Percentiles rank a stretch among this genome's conserved stretches.
phyloP scores from a whole-genome alignment of 768 basidiomycete genomes.

The Dioszegia hungarica region DNA sequence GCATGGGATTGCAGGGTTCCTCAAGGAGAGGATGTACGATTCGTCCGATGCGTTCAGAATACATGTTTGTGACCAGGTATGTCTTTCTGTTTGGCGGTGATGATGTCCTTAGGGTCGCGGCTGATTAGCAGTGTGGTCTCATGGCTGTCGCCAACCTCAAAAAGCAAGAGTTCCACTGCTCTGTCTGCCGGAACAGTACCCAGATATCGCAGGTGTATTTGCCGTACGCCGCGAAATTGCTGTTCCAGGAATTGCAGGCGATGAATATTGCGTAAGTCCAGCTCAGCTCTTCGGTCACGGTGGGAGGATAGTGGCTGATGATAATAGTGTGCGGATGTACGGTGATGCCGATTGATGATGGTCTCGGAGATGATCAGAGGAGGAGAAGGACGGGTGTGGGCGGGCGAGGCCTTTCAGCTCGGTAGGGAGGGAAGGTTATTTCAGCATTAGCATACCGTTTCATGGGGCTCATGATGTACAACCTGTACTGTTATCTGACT shows the following conservation, averaged over 20 bases:
- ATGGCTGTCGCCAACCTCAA: slow-evolving; percentile 98
- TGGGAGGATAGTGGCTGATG: neutral
- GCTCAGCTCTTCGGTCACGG: neutral
- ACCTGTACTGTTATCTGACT: too few species aligned
- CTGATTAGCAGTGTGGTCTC: slow-evolving; percentile 63
- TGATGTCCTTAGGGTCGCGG: neutral
- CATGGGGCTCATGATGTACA: too few species aligned
- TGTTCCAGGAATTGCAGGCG: slow-evolving; percentile 68
- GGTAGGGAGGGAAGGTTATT: too few species aligned
- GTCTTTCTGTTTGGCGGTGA: neutral
- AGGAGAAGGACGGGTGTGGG: too few species aligned
- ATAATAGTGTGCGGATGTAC: slow-evolving; percentile 29
- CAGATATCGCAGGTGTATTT: slow-evolving; percentile 67
- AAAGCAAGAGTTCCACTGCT: slow-evolving; percentile 98
- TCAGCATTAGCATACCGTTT: too few species aligned
- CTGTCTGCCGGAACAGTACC: slow-evolving; percentile 95
- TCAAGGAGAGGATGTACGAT: slow-evolving; percentile 79
- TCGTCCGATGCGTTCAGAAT: slow-evolving; percentile 48
- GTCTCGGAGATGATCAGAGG: too few species aligned
- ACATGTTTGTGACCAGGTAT: slow-evolving; percentile 35
- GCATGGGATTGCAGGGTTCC: slow-evolving; percentile 94
- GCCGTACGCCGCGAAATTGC: slow-evolving; percentile 87
- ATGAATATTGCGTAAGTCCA: slow-evolving; percentile 44
- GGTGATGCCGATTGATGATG: slow-evolving; percentile 28
- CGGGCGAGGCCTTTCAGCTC: too few species aligned